phyloP scores from a whole-genome alignment of 805 yeast genomes.

The Wickerhamomyces hampshirensis region DNA sequence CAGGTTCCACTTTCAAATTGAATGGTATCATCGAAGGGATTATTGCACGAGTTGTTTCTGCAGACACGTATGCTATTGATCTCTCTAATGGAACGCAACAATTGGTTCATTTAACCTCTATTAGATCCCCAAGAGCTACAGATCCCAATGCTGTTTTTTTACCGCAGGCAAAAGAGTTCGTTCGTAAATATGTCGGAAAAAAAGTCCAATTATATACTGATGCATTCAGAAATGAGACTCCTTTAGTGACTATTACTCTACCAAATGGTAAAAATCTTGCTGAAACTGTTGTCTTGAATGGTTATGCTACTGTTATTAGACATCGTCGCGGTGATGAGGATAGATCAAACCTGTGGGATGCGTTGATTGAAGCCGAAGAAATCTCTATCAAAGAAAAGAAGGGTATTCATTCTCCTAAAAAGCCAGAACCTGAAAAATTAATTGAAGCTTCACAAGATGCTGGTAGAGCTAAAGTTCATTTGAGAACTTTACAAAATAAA shows the following conservation, averaged over 20 bases:
- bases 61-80: conserved; percentile 61
- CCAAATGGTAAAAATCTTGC: conserved; percentile 56
- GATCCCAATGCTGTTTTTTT: conserved; percentile 57
- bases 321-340: conserved; percentile 72
- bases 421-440: conserved; percentile 52
- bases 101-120: conserved; percentile 71
- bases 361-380: conserved; percentile 62
- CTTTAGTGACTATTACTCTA: conserved; percentile 53
- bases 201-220: conserved; percentile 57
- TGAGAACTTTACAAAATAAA: conserved; percentile 65
- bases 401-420: conserved; percentile 59
- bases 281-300: conserved; percentile 53
- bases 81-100: conserved; percentile 39
- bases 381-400: conserved; percentile 48
- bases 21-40: conserved; percentile 51
- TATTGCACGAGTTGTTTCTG: conserved; percentile 57
- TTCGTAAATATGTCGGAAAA: conserved; percentile 70
- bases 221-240: conserved; percentile 65
- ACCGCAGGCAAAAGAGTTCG: conserved; percentile 68
- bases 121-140: conserved; percentile 66
- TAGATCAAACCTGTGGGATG: conserved; percentile 75
- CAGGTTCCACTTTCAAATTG: conserved; percentile 27
- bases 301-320: conserved; percentile 72
- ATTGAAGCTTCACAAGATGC: conserved; percentile 78
- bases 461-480: conserved; percentile 67